Conservation (phyloP, 2,329 filamentous ascomycete species). For the Trichoderma polysporum region DNA sequence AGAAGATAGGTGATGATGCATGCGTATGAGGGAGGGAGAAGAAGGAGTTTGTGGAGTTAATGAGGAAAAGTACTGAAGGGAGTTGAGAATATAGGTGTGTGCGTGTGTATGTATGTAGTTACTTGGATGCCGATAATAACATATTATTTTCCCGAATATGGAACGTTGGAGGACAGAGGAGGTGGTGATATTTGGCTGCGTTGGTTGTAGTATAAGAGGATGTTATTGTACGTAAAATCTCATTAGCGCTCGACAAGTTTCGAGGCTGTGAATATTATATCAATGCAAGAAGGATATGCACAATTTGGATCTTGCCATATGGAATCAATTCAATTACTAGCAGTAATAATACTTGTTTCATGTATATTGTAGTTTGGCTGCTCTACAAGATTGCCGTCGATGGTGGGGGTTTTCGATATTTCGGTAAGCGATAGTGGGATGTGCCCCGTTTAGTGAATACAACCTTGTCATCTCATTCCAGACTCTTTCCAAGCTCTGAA, state of each 20-base stretch:
- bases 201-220: not conserved
- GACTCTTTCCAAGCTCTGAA: not conserved
- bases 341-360: not conserved
- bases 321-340: not conserved
- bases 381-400: not conserved
- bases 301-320: not conserved
- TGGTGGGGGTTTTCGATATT: not conserved
- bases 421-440: not conserved
- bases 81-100: not conserved
- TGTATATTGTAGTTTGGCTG: not conserved
- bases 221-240: no score
- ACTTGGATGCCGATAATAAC: not conserved
- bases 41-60: not conserved
- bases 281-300: not conserved
- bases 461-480: not conserved
- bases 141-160: not conserved
- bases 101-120: not conserved
- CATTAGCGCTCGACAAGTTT: no score
- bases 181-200: not conserved
- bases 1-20: not conserved
- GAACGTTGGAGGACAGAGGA: not conserved
- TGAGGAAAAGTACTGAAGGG: not conserved
- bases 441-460: constrained; percentile 8
- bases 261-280: not conserved
- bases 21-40: not conserved